These are phyloP conservation scores for Mortierella polycephala DNA, from an alignment of 371 early-diverging fungal species.

Conservation along the genomic window DNA sequence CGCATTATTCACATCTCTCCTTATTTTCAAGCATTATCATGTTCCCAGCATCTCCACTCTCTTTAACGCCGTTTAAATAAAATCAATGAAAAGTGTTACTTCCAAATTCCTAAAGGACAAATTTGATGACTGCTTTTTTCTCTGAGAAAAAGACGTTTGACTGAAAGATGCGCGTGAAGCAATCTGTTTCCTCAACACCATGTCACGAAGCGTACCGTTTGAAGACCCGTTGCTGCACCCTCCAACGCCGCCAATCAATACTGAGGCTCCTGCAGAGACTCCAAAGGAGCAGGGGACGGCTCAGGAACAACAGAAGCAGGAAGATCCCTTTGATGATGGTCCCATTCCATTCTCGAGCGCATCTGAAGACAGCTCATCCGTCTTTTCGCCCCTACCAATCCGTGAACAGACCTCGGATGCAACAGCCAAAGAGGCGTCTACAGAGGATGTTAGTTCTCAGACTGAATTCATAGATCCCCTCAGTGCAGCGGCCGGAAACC, in stretches of 20 bases:
- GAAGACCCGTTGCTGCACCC: conserved; percentile 53
- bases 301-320: neutral
- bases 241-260: conserved; percentile 30
- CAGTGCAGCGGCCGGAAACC: conserved; percentile 10
- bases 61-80: too few relatives aligned
- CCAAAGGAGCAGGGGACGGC: conserved; percentile 5
- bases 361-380: conserved; percentile 11
- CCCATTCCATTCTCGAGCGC: conserved; percentile 45
- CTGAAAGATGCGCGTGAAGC: too few relatives aligned
- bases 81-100: too few relatives aligned
- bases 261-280: neutral
- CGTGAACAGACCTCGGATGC: neutral
- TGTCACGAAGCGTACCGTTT: conserved; percentile 44
- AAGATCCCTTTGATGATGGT: conserved; percentile 44
- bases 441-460: neutral
- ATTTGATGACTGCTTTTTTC: too few relatives aligned
- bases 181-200: conserved; percentile 4
- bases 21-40: neutral
- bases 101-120: too few relatives aligned
- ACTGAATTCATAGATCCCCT: conserved; percentile 32
- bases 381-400: conserved; percentile 35
- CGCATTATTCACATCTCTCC: neutral
- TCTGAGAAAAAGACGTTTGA: too few relatives aligned
- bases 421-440: neutral
- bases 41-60: too few relatives aligned